Evolutionary conservation across 306 rosid genomes (phyloP).

Genomic region (Malus asiatica): DNA sequence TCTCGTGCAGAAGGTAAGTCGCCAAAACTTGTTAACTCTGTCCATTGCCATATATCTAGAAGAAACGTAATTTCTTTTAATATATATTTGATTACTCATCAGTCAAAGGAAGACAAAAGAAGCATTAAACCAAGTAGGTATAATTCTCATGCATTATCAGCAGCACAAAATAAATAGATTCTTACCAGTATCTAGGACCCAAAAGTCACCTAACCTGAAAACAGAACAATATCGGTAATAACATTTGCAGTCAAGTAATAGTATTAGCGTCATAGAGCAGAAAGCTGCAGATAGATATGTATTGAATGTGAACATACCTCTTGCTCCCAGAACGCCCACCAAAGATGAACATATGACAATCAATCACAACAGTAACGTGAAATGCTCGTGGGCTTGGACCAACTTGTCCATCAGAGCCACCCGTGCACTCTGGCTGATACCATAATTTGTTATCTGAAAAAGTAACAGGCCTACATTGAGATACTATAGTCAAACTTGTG

Average conservation of each 20-base stretch:
- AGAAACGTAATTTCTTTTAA: not conserved
- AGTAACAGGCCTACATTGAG: constrained; percentile 10
- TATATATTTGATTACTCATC: not conserved
- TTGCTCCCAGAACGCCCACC: constrained; percentile 85
- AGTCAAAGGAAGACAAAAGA: not conserved
- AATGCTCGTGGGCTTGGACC: constrained; percentile 91
- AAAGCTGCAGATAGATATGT: not conserved
- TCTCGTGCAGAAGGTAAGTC: constrained; percentile 91
- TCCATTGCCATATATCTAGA: constrained; percentile 98
- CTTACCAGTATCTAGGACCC: constrained; percentile 96
- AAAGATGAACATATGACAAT: constrained; percentile 93
- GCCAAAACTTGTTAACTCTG: constrained; percentile 89
- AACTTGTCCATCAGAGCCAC: constrained; percentile 73
- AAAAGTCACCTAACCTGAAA: constrained; percentile 92
- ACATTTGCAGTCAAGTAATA: not conserved
- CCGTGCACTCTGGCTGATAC: constrained; percentile 91
- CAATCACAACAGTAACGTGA: constrained; percentile 84
- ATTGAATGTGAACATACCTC: constrained; percentile 37
- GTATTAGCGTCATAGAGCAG: not conserved
- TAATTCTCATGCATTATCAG: not conserved
- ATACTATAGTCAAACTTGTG: not conserved
- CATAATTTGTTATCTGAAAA: constrained; percentile 64
- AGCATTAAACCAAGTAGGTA: constrained; percentile 1
- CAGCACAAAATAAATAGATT: constrained; percentile 7
- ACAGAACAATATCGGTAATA: constrained; percentile 22